Conservation (phyloP, 345 rosid species). For the Mercurialis annua region DNA sequence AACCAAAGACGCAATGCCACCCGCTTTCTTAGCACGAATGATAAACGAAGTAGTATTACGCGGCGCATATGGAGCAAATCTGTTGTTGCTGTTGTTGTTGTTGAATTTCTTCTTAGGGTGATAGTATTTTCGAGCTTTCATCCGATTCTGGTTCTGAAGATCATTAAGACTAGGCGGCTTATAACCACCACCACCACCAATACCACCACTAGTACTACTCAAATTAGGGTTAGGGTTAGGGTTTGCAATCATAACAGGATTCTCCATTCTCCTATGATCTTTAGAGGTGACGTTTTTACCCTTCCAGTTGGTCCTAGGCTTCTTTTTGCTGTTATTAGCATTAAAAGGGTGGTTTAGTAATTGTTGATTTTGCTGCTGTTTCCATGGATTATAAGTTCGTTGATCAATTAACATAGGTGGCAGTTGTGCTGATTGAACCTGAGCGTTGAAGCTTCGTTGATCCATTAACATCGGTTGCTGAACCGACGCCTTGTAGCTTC, state of each 20-base stretch:
- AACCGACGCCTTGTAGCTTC: slow-evolving; percentile 35
- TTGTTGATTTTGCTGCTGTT: slow-evolving; percentile 31
- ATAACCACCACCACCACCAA: slow-evolving; percentile 44
- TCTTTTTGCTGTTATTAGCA: slow-evolving; percentile 11
- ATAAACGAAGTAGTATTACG: slow-evolving; percentile 85
- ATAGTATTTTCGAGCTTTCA: slow-evolving; percentile 72
- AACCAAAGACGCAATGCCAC: slow-evolving; percentile 91
- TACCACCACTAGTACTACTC: slow-evolving; percentile 22
- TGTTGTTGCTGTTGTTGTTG: slow-evolving; percentile 40
- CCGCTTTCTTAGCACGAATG: slow-evolving; percentile 81
- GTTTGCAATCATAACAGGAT: slow-evolving; percentile 16
- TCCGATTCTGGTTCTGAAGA: slow-evolving; percentile 69
- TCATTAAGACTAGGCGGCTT: slow-evolving; percentile 81
- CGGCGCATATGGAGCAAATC: slow-evolving; percentile 92
- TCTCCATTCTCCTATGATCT: slow-evolving; percentile 49
- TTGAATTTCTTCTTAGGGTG: slow-evolving; percentile 57
- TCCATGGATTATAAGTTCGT: slow-evolving; percentile 31
- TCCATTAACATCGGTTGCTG: slow-evolving; percentile 50
- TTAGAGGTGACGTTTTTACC: slow-evolving; percentile 50
- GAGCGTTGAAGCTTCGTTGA: slow-evolving; percentile 38
- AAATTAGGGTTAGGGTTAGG: slow-evolving; percentile 27
- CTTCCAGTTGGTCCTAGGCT: slow-evolving; percentile 54
- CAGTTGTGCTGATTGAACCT: slow-evolving; percentile 19
- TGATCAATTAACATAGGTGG: slow-evolving; percentile 58
- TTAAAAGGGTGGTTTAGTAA: slow-evolving; percentile 16